phyloP scores from a whole-genome alignment of 2,329 filamentous ascomycete species.

The Aspergillus candidus region DNA sequence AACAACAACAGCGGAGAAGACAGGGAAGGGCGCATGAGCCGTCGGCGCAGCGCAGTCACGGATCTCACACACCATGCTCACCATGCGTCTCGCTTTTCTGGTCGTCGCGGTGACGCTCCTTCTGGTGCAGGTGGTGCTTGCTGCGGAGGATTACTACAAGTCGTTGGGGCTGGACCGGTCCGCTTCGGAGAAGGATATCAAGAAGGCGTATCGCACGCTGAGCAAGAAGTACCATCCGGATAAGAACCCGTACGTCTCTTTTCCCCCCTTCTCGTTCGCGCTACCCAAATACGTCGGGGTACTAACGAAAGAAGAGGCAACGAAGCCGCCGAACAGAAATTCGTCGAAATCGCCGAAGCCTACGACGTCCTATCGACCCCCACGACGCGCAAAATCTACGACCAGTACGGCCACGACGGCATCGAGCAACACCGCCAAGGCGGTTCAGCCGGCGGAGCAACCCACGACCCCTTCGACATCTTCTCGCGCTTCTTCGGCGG shows the following conservation, averaged over 20 bases:
- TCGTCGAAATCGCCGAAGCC: slow-evolving; percentile 88
- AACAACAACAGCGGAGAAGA: too few relatives aligned
- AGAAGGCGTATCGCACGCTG: slow-evolving; percentile 82
- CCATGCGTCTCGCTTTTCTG: slow-evolving; percentile 32
- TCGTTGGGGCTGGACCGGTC: slow-evolving; percentile 72
- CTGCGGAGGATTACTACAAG: slow-evolving; percentile 51
- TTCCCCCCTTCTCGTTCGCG: neutral
- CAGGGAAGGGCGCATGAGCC: slow-evolving; percentile 6
- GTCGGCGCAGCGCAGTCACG: slow-evolving; percentile 10
- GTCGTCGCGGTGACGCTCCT: slow-evolving; percentile 30
- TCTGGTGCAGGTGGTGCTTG: slow-evolving; percentile 34
- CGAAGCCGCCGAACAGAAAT: slow-evolving; percentile 75
- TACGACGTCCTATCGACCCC: slow-evolving; percentile 84
- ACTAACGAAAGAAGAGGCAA: slow-evolving; percentile 55
- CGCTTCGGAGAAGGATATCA: slow-evolving; percentile 81
- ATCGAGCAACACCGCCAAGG: slow-evolving; percentile 75
- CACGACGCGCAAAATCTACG: slow-evolving; percentile 81
- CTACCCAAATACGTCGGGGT: neutral
- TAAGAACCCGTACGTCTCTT: slow-evolving; percentile 77
- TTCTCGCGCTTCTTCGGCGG: slow-evolving; percentile 97
- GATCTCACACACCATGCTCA: slow-evolving; percentile 4
- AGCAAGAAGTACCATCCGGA: slow-evolving; percentile 97
- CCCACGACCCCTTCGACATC: slow-evolving; percentile 86
- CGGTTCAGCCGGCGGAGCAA: slow-evolving; percentile 50
- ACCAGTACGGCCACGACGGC: slow-evolving; percentile 88